phyloP scores from a whole-genome alignment of 2,329 filamentous ascomycete species.

The Basipetospora chlamydospora region DNA sequence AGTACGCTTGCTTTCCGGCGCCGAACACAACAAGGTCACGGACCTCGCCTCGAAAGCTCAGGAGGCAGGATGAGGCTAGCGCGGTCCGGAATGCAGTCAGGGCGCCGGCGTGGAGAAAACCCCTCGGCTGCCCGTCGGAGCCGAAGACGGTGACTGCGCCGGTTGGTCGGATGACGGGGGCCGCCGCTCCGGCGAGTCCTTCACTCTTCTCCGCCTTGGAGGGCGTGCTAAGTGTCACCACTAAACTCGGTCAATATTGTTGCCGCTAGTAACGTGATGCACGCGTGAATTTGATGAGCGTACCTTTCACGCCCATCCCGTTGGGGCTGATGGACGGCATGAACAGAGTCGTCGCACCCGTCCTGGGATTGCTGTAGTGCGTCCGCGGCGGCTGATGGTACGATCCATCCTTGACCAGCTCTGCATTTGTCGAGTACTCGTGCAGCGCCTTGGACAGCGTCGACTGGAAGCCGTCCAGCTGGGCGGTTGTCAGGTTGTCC shows the following conservation, averaged over 20 bases:
- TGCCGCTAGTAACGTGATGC: background rate
- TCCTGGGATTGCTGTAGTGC: slow-evolving; percentile 29
- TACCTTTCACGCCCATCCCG: slow-evolving; percentile 56
- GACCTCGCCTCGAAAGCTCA: slow-evolving; percentile 51
- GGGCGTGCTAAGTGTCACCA: slow-evolving; percentile 46
- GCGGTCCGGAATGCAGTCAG: slow-evolving; percentile 73
- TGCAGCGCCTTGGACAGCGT: slow-evolving; percentile 38
- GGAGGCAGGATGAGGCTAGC: slow-evolving; percentile 52
- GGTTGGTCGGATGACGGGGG: slow-evolving; percentile 32
- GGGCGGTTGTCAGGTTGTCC: slow-evolving; percentile 34
- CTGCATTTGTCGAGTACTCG: slow-evolving; percentile 44
- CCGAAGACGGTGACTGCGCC: slow-evolving; percentile 58
- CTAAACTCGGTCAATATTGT: slow-evolving; percentile 18
- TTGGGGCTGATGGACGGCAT: slow-evolving; percentile 55
- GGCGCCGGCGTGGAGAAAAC: slow-evolving; percentile 57
- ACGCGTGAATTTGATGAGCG: no score
- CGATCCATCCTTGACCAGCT: slow-evolving; percentile 24
- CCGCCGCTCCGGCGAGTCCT: slow-evolving; percentile 11
- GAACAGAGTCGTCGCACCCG: slow-evolving; percentile 50
- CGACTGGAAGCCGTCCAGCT: slow-evolving; percentile 36
- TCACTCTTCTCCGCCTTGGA: slow-evolving; percentile 13
- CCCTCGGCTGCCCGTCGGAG: slow-evolving; percentile 45
- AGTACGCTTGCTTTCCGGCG: slow-evolving; percentile 80
- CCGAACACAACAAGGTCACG: slow-evolving; percentile 75
- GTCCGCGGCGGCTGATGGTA: slow-evolving; percentile 42